phyloP scores from a whole-genome alignment of 768 basidiomycete genomes.

The Stropharia rugosoannulata region DNA sequence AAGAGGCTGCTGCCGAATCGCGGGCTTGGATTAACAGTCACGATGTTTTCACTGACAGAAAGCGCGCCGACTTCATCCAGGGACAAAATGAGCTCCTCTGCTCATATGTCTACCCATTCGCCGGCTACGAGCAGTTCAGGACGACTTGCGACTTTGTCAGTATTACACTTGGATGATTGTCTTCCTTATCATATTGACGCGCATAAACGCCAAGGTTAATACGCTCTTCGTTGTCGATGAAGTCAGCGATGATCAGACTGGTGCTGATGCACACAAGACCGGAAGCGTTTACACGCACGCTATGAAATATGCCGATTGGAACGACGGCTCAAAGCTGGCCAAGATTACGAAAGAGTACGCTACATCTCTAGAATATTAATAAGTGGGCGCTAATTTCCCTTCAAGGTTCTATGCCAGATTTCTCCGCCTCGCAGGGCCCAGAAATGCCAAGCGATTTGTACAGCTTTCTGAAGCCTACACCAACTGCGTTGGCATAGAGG shows the following conservation, averaged over 20 bases:
- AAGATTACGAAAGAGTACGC: constrained; percentile 63
- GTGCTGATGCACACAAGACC: constrained; percentile 51
- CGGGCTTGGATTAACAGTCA: constrained; percentile 63
- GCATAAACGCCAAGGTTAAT: constrained; percentile 40
- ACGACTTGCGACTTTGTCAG: constrained; percentile 62
- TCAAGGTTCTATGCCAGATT: constrained; percentile 55
- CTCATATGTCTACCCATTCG: constrained; percentile 61
- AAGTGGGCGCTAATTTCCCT: constrained; percentile 6
- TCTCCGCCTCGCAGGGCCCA: constrained; percentile 42
- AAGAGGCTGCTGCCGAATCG: constrained; percentile 53
- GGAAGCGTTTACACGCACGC: constrained; percentile 52
- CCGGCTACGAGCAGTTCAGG: constrained; percentile 54
- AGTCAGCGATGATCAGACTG: constrained; percentile 65
- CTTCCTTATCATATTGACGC: constrained; percentile 3
- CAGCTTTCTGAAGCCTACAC: constrained; percentile 56
- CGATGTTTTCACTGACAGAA: constrained; percentile 55
- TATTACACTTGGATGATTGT: not conserved
- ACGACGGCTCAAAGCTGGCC: constrained; percentile 56
- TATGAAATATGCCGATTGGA: constrained; percentile 49
- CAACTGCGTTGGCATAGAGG: constrained; percentile 56
- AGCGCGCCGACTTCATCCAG: constrained; percentile 62
- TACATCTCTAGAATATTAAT: not conserved
- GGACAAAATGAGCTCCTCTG: constrained; percentile 61
- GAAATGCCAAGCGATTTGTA: constrained; percentile 47
- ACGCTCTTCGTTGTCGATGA: constrained; percentile 68